phyloP scores from a whole-genome alignment of 2,329 filamentous ascomycete species.

The Pleoardoris graminearum region DNA sequence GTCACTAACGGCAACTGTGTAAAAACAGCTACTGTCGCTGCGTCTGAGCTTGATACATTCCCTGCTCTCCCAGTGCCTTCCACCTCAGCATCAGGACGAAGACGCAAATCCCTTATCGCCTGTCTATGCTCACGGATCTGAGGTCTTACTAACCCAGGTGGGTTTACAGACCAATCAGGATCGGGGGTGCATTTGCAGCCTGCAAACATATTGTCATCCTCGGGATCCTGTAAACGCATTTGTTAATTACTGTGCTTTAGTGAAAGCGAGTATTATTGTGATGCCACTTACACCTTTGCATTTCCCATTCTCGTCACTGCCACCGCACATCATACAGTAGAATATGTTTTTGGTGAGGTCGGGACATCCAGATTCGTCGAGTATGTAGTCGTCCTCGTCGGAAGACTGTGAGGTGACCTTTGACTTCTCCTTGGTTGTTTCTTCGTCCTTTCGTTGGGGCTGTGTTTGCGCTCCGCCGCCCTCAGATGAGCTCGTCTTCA shows the following conservation, averaged over 20 bases:
- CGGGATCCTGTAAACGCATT: no score
- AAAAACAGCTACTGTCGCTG: neutral
- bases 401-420: neutral
- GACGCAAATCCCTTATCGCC: neutral
- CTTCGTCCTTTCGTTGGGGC: neutral
- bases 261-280: conserved; percentile 2
- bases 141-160: conserved; percentile 1
- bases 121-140: neutral
- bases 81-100: neutral
- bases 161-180: neutral
- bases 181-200: conserved; percentile 4
- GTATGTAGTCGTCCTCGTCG: conserved; percentile 5
- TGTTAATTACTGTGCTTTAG: conserved; percentile 1
- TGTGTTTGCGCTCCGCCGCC: conserved; percentile 1
- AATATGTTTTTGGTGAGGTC: conserved; percentile 6
- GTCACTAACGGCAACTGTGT: neutral
- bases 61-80: neutral
- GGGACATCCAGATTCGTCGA: conserved; percentile 3
- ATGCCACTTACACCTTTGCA: conserved; percentile 7
- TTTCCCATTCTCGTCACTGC: conserved; percentile 2
- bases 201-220: neutral
- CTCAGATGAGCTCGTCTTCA: neutral
- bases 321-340: conserved; percentile 1
- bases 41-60: conserved; percentile 7
- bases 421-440: neutral